Base-by-base conservation (phyloP, 2,329 filamentous ascomycete species). In the Cladosporium colombiae region DNA sequence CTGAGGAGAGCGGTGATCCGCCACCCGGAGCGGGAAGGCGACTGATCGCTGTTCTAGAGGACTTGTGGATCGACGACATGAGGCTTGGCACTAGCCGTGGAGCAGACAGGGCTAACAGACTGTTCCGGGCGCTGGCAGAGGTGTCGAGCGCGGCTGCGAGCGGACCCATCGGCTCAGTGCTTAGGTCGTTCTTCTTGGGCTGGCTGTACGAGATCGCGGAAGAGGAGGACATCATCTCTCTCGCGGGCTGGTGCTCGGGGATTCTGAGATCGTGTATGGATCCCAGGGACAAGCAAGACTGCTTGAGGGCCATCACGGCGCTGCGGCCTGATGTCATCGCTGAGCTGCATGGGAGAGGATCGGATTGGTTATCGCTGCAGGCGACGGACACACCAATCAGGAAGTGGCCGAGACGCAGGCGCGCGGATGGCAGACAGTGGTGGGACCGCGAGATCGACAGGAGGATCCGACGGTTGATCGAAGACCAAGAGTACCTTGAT, bases 101-200 rank as follows among this genome's bases (percentile, higher is more conserved):
- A n/a, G 27, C 18, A n/a, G 31, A 31, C 29, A 55, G 13, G 55
- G 35, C 49, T 11, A 33, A 60, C 18, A 50, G 49, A n/a, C 13
- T 53, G 27, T 65, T 65, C 44, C 44, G 63, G 6, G 44, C 44
- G 4, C 33, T 65, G 46, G 63, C 63, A 5, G 63, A 65, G 63
- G 33, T 65, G 1, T 65, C 63, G 44, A 37, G 29, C 8, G 46
- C 55, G 40, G 29, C 21, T 16, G 5, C 13, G 11, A 60, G 63
- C 18, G 6, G 21, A 11, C 11, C 35, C 0, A n/a, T 65, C 1
- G 63, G 63, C 3, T 37, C 23, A 21, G 44, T 65, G 21, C 33
- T 65, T 14, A 35, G 63, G 27, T 16, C 55, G 13, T 65, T 65
- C 13, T 65, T 65, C 29, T 37, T 60, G 16, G 53, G 44, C 2